Base-by-base conservation (phyloP, 371 early-diverging fungal genomes). In the Globomyces sp. region DNA sequence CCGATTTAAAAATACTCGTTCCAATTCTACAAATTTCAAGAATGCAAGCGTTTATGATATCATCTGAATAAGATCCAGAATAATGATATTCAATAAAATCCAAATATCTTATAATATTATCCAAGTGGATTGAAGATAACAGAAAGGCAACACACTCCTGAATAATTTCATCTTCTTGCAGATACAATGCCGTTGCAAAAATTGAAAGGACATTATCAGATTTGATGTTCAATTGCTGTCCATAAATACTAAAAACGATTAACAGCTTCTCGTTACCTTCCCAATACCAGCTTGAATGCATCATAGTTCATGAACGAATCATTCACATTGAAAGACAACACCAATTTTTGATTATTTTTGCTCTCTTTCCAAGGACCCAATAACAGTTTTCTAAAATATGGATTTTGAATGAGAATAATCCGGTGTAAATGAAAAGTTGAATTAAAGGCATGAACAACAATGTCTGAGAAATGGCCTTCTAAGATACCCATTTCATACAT, bases 351-450 rank as follows among this genome's bases (percentile, higher is more conserved):
- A 13, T 55, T 55, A n/a, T 55, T 40, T 8, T 39, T 55, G 13
- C 36, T 39, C 40, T 63, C 68, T 37, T 36, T 43, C 64, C 62
- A 51, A 9, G 45, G 24, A 37, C 62, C 46, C 8, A 37, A n/a
- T 4, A 67, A 49, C 43, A 67, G 46, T 3, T 61, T 41, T 6
- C 40, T 39, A 11, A 67, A 61, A 57, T 64, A 67, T 47, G 42
- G 48, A 51, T 67, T 67, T 34, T 61, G 36, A 46, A 67, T 42
- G 5, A 67, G 64, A n/a, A 67, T 47, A 8, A 67, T 50, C 39
- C 63, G 36, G 62, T 67, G 68, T 8, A 67, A 36, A 1, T 11
- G 50, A 37, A 61, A 67, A 4, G n/a, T 53, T 43, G 10, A 10
- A 40, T 52, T 63, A 34, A 67, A 67, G 10, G 63, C 68, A 4